Evolutionary conservation across 495 filamentous ascomycete genomes (phyloP).

Genomic region (Penicillium coffeae): DNA sequence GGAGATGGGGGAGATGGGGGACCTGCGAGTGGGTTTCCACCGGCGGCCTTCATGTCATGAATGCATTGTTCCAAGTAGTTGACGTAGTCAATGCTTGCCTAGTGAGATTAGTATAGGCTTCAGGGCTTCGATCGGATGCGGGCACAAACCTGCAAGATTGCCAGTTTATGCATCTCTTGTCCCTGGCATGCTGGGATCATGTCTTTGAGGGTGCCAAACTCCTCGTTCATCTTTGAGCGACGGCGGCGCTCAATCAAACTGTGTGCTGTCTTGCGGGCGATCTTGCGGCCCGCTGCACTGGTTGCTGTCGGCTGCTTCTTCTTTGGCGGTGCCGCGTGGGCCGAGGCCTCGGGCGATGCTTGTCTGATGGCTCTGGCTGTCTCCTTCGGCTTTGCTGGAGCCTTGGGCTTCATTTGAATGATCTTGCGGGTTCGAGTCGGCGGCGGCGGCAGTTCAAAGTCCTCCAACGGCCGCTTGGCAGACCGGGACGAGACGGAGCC

Average conservation of each 20-base stretch:
- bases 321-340: conserved; percentile 44
- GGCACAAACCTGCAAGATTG: conserved; percentile 78
- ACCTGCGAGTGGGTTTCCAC: conserved; percentile 13
- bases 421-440: conserved; percentile 92
- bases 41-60: conserved; percentile 68
- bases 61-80: conserved; percentile 92
- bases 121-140: no score
- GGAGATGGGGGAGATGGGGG: conserved; percentile 38
- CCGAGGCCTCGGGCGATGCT: conserved; percentile 9
- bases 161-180: conserved; percentile 97
- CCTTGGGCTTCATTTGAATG: conserved; percentile 86
- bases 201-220: conserved; percentile 88
- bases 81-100: conserved; percentile 97
- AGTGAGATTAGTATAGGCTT: neutral
- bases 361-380: conserved; percentile 24
- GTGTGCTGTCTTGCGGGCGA: conserved; percentile 93
- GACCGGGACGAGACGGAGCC: conserved; percentile 56
- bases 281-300: conserved; percentile 82
- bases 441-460: conserved; percentile 83
- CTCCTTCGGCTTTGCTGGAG: conserved; percentile 24
- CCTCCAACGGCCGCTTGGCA: conserved; percentile 44
- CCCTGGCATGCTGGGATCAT: conserved; percentile 92
- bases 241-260: conserved; percentile 88
- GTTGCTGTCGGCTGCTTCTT: conserved; percentile 66
- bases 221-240: conserved; percentile 98